phyloP scores from a whole-genome alignment of 2,329 filamentous ascomycete species.

The Metarhizium album region DNA sequence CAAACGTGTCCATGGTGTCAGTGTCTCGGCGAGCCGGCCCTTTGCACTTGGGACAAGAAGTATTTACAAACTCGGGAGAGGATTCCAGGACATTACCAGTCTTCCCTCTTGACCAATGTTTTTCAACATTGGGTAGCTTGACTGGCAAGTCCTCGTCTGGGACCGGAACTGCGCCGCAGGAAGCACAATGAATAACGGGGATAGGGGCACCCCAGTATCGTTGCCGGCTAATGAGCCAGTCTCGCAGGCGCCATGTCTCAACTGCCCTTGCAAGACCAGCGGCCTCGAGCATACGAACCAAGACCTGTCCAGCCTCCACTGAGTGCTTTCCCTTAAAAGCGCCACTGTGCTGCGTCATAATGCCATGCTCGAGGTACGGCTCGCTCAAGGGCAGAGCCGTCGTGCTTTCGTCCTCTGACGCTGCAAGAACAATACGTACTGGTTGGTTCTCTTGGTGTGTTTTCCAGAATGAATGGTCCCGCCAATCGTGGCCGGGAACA shows the following conservation, averaged over 20 bases:
- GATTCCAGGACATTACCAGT: constrained; percentile 68
- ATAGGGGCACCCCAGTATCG: constrained; percentile 89
- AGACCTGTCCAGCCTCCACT: constrained; percentile 45
- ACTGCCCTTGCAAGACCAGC: constrained; percentile 49
- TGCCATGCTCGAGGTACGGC: constrained; percentile 55
- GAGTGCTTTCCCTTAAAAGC: constrained; percentile 55
- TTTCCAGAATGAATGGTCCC: constrained; percentile 73
- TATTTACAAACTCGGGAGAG: constrained; percentile 63
- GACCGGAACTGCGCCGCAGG: constrained; percentile 71
- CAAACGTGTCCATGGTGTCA: constrained; percentile 94
- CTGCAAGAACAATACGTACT: constrained; percentile 51
- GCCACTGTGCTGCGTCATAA: constrained; percentile 56
- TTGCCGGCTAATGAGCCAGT: constrained; percentile 89
- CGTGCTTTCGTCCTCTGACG: constrained; percentile 36
- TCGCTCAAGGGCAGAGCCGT: constrained; percentile 35
- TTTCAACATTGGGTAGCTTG: constrained; percentile 55
- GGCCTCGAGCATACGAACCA: constrained; percentile 46
- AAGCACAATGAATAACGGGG: constrained; percentile 70
- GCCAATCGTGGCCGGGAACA: constrained; percentile 72
- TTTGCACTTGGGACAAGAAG: constrained; percentile 62
- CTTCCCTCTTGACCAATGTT: constrained; percentile 57
- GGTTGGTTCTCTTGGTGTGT: constrained; percentile 51
- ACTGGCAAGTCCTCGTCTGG: constrained; percentile 69
- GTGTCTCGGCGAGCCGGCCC: constrained; percentile 68
- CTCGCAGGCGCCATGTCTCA: constrained; percentile 69